A percentile compares a stretch with the other conserved stretches of the same genome.
phyloP scores from a whole-genome alignment of 2,329 filamentous ascomycete genomes.

The Stenocarpella maydis region DNA sequence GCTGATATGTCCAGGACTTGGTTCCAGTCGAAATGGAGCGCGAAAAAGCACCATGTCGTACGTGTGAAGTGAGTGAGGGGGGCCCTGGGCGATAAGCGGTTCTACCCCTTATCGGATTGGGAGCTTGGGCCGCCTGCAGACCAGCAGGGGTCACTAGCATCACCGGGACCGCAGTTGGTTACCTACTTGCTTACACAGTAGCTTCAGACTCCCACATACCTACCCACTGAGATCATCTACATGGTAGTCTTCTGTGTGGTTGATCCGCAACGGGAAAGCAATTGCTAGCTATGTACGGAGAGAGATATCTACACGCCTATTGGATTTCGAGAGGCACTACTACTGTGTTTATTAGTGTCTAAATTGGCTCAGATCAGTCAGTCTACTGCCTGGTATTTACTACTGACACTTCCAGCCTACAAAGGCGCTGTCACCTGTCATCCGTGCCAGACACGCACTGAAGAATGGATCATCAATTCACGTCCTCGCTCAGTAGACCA shows the following conservation, averaged over 20 bases:
- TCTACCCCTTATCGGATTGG: neutral
- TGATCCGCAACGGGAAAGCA: too few relatives aligned
- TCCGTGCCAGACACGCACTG: neutral
- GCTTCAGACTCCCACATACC: too few relatives aligned
- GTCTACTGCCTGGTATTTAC: neutral
- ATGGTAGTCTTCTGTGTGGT: too few relatives aligned
- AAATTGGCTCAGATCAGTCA: neutral
- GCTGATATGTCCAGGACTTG: neutral
- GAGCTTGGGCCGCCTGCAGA: conserved; percentile 7
- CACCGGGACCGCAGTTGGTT: neutral
- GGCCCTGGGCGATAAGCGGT: neutral
- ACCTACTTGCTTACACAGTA: too few relatives aligned
- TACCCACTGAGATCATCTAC: too few relatives aligned
- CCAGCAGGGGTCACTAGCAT: neutral
- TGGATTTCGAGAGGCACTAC: too few relatives aligned
- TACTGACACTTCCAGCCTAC: neutral
- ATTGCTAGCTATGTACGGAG: too few relatives aligned
- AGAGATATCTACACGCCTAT: too few relatives aligned
- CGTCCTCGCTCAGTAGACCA: neutral
- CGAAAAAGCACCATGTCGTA: neutral
- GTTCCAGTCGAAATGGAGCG: neutral
- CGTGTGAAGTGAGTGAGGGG: neutral
- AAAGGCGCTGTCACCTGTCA: neutral
- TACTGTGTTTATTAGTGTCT: too few relatives aligned
- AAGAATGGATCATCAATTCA: neutral